A percentile compares a stretch with the other conserved stretches of the same genome.
These are phyloP conservation scores for Colletotrichum karsti DNA, from an alignment of 2,329 filamentous ascomycete species.

Conservation along the genomic window DNA sequence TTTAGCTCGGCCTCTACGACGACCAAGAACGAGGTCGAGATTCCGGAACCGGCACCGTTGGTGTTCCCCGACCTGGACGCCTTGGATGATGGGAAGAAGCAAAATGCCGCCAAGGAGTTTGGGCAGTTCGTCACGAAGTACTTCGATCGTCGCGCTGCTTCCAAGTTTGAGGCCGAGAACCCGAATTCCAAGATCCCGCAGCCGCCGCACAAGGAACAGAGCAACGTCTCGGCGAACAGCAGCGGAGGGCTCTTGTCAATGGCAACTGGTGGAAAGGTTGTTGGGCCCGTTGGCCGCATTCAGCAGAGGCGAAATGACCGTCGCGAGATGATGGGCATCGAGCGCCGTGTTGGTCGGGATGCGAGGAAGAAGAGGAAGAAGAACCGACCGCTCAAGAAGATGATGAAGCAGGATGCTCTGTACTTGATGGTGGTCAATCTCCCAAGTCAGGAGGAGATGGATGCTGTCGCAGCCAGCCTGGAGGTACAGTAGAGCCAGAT, in stretches of 20 bases:
- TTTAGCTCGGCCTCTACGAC: background rate
- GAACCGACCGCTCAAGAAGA: background rate
- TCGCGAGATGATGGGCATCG: background rate
- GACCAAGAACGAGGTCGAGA: background rate
- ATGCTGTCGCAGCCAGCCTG: background rate
- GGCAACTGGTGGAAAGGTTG: background rate
- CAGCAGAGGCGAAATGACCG: background rate
- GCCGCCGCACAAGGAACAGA: background rate
- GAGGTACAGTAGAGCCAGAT: background rate
- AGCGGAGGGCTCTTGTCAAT: background rate
- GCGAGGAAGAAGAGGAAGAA: background rate
- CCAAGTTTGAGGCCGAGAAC: background rate
- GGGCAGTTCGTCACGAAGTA: background rate
- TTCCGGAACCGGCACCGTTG: background rate
- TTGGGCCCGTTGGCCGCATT: background rate
- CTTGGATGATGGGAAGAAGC: background rate
- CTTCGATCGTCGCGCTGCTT: background rate
- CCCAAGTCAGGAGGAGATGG: background rate
- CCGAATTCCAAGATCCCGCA: background rate
- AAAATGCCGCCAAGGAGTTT: background rate
- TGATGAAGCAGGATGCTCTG: background rate
- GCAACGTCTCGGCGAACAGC: background rate
- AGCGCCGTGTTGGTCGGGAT: background rate
- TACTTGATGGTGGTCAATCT: slow-evolving; percentile 6
- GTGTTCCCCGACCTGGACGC: background rate